Conservation (phyloP, 1,139 yeast genomes). For the Kurtzmaniella quercitrusa region DNA sequence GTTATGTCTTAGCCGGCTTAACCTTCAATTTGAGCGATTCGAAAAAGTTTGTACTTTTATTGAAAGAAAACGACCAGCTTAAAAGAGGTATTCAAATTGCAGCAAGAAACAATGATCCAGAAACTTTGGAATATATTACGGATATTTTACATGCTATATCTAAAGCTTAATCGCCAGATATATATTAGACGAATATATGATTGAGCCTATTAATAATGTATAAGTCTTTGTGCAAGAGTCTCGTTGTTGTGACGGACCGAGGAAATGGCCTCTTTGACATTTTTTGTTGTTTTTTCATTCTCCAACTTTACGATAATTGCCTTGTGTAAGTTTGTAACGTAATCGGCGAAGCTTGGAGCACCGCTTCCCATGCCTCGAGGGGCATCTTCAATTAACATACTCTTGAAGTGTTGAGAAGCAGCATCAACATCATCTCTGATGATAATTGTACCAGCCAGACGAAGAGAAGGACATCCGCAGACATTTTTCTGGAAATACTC, state of each 20-base stretch:
- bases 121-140: background rate
- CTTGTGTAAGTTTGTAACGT: slow-evolving; percentile 57
- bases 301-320: slow-evolving; percentile 55
- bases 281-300: slow-evolving; percentile 34
- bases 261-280: slow-evolving; percentile 28
- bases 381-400: slow-evolving; percentile 69
- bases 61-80: slow-evolving; percentile 10
- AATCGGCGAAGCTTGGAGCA: slow-evolving; percentile 57
- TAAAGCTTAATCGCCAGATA: background rate
- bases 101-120: background rate
- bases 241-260: slow-evolving; percentile 18
- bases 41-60: slow-evolving; percentile 7
- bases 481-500: slow-evolving; percentile 43
- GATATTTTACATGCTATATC: background rate
- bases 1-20: slow-evolving; percentile 30
- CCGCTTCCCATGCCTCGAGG: slow-evolving; percentile 29
- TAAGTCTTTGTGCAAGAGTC: slow-evolving; percentile 9
- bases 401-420: slow-evolving; percentile 53
- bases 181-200: background rate
- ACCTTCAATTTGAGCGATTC: slow-evolving; percentile 21
- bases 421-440: slow-evolving; percentile 68
- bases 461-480: slow-evolving; percentile 25
- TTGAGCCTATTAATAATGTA: background rate
- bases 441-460: slow-evolving; percentile 49
- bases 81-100: background rate